A percentile compares a stretch with the other conserved stretches of the same genome.
Evolutionary conservation across 208 protist species (phyloP).

Genomic region (Leishmania tropica): DNA sequence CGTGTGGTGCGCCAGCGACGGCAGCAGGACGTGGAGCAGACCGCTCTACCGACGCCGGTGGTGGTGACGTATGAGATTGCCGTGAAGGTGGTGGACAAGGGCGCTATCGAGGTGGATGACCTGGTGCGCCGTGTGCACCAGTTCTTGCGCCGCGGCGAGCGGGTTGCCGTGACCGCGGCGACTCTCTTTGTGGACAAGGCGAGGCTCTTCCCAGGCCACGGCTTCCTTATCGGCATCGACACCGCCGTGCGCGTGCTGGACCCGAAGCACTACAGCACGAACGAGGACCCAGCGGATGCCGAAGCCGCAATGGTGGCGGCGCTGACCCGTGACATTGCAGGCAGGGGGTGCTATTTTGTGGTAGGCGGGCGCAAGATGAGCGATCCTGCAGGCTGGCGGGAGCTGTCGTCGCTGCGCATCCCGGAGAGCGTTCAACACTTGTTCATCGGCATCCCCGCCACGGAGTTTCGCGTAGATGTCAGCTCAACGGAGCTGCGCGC

Average conservation of each 20-base stretch:
- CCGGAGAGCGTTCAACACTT: slow-evolving; percentile 45
- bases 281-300: slow-evolving; percentile 20
- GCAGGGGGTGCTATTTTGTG: slow-evolving; percentile 47
- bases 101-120: slow-evolving; percentile 30
- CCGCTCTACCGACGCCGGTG: background rate
- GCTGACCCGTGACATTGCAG: slow-evolving; percentile 30
- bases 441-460: slow-evolving; percentile 50
- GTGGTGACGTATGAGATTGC: slow-evolving; percentile 76
- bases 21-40: background rate
- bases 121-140: slow-evolving; percentile 50
- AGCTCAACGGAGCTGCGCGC: slow-evolving; percentile 74
- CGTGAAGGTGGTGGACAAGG: slow-evolving; percentile 65
- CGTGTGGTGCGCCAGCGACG: slow-evolving; percentile 27
- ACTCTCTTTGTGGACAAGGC: slow-evolving; percentile 73
- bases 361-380: slow-evolving; percentile 38
- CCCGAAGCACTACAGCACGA: slow-evolving; percentile 61
- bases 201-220: slow-evolving; percentile 58
- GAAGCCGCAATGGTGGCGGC: slow-evolving; percentile 35
- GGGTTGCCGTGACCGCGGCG: slow-evolving; percentile 63
- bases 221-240: slow-evolving; percentile 79
- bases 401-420: slow-evolving; percentile 39
- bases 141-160: slow-evolving; percentile 49
- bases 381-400: slow-evolving; percentile 40
- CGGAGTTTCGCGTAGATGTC: slow-evolving; percentile 70
- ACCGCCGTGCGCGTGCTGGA: slow-evolving; percentile 72